Conservation (phyloP, 2,329 filamentous ascomycete genomes). For the Ophiostoma triangulosporum region DNA sequence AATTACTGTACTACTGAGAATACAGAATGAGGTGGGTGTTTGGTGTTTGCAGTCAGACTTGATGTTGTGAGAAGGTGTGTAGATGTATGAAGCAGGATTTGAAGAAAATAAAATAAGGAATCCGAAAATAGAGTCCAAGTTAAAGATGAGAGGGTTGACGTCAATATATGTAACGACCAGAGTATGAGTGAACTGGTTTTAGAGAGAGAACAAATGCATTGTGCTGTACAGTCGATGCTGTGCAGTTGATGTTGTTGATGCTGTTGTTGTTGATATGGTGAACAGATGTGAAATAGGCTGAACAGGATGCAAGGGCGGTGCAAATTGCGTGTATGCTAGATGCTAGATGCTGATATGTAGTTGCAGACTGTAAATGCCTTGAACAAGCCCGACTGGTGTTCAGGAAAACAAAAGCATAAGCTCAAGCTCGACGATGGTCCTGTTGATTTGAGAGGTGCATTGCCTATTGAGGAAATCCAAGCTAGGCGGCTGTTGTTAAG, state of each 20-base stretch:
- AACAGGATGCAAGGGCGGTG: neutral
- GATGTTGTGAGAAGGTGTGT: too few relatives aligned
- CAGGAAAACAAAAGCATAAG: neutral
- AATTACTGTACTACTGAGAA: too few relatives aligned
- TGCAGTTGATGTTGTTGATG: neutral
- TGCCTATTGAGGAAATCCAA: neutral
- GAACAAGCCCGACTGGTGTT: neutral
- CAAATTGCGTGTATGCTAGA: neutral
- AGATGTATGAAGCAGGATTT: neutral
- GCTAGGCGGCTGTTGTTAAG: neutral
- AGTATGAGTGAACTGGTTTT: neutral
- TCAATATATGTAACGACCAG: neutral
- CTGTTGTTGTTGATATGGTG: neutral
- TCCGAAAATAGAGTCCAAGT: neutral
- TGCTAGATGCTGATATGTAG: neutral
- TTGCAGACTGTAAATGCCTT: neutral
- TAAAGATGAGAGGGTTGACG: neutral
- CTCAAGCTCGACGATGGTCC: neutral
- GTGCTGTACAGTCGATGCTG: neutral
- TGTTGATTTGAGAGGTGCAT: neutral
- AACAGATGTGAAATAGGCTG: neutral
- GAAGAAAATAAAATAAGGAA: neutral
- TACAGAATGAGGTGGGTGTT: too few relatives aligned
- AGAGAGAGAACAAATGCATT: neutral
- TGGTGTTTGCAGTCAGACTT: too few relatives aligned